A percentile compares a stretch with the other conserved stretches of the same genome.
Conservation (phyloP, 371 early-diverging fungal genomes). For the Mucor racemosus region DNA sequence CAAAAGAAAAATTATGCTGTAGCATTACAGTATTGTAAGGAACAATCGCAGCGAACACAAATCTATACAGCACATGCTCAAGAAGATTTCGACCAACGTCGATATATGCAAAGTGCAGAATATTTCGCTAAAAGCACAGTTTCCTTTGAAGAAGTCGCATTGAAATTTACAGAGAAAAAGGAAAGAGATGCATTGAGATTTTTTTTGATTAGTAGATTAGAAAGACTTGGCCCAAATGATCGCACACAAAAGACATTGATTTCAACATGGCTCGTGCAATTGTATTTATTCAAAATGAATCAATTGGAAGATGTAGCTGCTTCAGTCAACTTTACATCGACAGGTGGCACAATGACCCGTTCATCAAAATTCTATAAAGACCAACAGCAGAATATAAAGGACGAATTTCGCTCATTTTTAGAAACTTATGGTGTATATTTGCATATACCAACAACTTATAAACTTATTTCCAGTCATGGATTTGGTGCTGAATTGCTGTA, state of each 20-base stretch:
- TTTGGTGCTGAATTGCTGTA: conserved; percentile 77
- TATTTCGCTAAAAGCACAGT: conserved; percentile 84
- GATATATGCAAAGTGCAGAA: conserved; percentile 80
- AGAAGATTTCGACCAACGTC: conserved; percentile 76
- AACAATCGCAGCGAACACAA: conserved; percentile 76
- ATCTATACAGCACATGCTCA: conserved; percentile 88
- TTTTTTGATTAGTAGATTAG: conserved; percentile 76
- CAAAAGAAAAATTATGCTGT: conserved; percentile 74
- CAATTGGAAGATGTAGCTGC: conserved; percentile 67
- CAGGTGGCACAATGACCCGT: conserved; percentile 12
- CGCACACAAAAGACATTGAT: conserved; percentile 82
- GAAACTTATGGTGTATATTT: conserved; percentile 64
- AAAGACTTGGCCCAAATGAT: conserved; percentile 67
- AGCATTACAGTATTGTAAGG: conserved; percentile 80
- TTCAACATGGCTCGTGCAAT: conserved; percentile 88
- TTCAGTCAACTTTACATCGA: conserved; percentile 47
- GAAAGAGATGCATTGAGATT: conserved; percentile 78
- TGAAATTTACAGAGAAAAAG: conserved; percentile 80
- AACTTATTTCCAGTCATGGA: conserved; percentile 83
- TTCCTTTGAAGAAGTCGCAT: conserved; percentile 85
- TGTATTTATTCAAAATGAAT: conserved; percentile 80
- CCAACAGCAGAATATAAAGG: conserved; percentile 59
- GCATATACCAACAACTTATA: conserved; percentile 75
- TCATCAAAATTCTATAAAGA: conserved; percentile 44
- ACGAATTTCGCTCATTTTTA: conserved; percentile 76